phyloP scores from a whole-genome alignment of 2,329 filamentous ascomycete genomes.

The Trichophyton schoenleinii region DNA sequence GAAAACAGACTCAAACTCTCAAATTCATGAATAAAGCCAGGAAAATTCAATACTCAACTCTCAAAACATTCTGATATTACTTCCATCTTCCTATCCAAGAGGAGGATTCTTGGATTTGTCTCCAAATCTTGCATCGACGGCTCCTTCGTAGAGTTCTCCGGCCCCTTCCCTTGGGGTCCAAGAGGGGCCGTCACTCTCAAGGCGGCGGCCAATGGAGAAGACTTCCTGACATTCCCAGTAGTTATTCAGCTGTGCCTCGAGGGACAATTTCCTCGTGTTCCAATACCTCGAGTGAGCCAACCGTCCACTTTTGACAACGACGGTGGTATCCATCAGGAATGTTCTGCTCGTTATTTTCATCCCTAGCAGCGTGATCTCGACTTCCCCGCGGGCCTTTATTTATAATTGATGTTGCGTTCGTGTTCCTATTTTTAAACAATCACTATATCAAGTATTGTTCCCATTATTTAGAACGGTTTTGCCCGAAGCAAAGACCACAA shows the following conservation, averaged over 20 bases:
- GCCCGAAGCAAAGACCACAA: too few relatives aligned
- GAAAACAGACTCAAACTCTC: background rate
- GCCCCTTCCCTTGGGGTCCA: background rate
- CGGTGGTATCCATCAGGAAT: background rate
- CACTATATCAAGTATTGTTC: too few relatives aligned
- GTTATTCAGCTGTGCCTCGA: background rate
- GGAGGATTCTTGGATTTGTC: background rate
- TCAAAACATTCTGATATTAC: too few relatives aligned
- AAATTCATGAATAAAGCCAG: too few relatives aligned
- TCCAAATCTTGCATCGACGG: background rate
- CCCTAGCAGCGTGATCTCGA: background rate
- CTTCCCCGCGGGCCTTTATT: too few relatives aligned
- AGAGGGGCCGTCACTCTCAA: background rate
- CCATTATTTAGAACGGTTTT: too few relatives aligned
- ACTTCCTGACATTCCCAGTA: background rate
- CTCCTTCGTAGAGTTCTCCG: background rate
- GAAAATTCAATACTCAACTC: background rate
- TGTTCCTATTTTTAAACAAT: too few relatives aligned
- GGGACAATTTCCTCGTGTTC: background rate
- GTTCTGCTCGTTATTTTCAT: background rate
- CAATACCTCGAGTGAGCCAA: background rate
- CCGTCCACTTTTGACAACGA: background rate
- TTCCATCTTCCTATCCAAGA: background rate
- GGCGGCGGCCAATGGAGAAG: background rate
- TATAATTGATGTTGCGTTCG: too few relatives aligned